Base-by-base conservation (phyloP, 2,329 filamentous ascomycete genomes). In the Rhynchosporium graminicola region DNA sequence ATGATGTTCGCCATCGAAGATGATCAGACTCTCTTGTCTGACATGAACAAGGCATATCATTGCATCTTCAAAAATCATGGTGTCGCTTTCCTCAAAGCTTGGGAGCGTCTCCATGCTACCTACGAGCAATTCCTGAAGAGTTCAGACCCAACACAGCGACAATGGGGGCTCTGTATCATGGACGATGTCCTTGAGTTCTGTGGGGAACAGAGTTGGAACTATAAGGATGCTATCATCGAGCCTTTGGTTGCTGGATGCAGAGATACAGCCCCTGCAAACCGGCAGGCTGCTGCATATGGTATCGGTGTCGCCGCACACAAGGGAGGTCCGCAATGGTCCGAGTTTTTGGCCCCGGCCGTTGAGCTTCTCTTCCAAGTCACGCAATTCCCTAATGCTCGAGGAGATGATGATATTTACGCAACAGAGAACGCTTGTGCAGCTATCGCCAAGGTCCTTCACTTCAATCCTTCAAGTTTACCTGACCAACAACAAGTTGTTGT, bases 31-130 rank as follows among this genome's bases (percentile, higher is more conserved):
- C 83, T 99, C 20, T 83, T 99, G 48, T 97, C 93, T 1, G 95
- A 99, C 74, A 99, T 99, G 95, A 99, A 99, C 85, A 99, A 99
- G 82, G 94, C 95, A 0, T 99, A 96, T 84, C 95, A 99, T 78
- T 94, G 92, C 64, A 92, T 99, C 68, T 99, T 99, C 83, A 98
- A 98, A 82, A 93, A 97, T 79, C 92, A 97, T 75, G 91, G 91
- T 29, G 82, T 87, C 9, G 80, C 83, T 10, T 99, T 99, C 82
- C 82, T 99, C 59, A 89, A 87, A 4, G 82, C 91, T 47, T 99
- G 94, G 93, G 90, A 97, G 74, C 85, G 86, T 59, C 82, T 99
- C 29, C 86, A 97, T 76, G 80, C 83, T 10, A 96, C 92, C 61
- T 98, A 98, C 76, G 87, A 93, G 70, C 82, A 82, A 38, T 98